These are phyloP conservation scores for Aspergillus fumigatus DNA, from an alignment of 2,329 filamentous ascomycete genomes.

Conservation along the genomic window DNA sequence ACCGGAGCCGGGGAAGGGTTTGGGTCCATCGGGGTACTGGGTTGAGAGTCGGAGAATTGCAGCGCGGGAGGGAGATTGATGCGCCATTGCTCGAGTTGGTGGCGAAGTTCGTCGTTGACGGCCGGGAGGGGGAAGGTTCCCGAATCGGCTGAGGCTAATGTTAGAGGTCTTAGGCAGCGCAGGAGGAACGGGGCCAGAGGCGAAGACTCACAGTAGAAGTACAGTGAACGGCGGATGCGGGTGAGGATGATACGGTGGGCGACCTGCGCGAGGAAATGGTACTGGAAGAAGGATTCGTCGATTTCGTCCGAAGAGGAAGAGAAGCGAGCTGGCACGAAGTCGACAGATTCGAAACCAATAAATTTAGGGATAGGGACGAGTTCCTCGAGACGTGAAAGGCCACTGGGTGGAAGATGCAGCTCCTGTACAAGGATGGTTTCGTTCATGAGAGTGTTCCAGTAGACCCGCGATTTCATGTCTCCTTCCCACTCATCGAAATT, in stretches of 20 bases:
- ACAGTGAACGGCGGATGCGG: slow-evolving; percentile 49
- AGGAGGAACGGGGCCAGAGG: background rate
- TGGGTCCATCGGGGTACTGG: slow-evolving; percentile 19
- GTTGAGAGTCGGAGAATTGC: slow-evolving; percentile 39
- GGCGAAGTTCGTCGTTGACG: slow-evolving; percentile 49
- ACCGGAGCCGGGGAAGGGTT: slow-evolving; percentile 16
- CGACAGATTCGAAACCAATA: slow-evolving; percentile 39
- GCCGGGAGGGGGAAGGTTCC: slow-evolving; percentile 44
- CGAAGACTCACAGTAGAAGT: slow-evolving; percentile 41
- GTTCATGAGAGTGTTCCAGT: slow-evolving; percentile 54
- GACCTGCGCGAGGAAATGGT: slow-evolving; percentile 54
- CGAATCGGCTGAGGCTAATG: slow-evolving; percentile 29
- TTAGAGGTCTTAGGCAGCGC: slow-evolving; percentile 1
- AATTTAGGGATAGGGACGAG: slow-evolving; percentile 52
- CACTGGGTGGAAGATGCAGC: slow-evolving; percentile 49
- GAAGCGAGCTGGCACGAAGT: slow-evolving; percentile 28
- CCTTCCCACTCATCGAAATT: slow-evolving; percentile 50
- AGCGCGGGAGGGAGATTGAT: slow-evolving; percentile 46
- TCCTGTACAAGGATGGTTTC: slow-evolving; percentile 54
- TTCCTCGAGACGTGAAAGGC: slow-evolving; percentile 49
- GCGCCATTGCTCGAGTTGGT: slow-evolving; percentile 55
- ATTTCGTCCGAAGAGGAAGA: slow-evolving; percentile 34
- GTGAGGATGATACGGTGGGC: slow-evolving; percentile 54
- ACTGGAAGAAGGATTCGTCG: slow-evolving; percentile 53
- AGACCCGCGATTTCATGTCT: slow-evolving; percentile 53